Conservation (phyloP, 805 yeast genomes). For the Starmerella scarabaei region DNA sequence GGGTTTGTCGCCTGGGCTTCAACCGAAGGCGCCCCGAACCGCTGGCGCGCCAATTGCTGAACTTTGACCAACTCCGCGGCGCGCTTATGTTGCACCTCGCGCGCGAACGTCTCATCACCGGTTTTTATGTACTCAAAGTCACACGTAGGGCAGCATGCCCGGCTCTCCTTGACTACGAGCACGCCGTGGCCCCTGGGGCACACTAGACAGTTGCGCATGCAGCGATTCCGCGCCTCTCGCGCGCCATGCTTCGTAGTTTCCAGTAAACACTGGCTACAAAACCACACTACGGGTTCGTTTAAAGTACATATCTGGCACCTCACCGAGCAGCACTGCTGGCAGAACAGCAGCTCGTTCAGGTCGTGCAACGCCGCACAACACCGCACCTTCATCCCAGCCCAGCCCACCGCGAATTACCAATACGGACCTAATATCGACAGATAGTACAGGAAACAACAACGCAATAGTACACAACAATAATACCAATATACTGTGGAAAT, state of each 20-base stretch:
- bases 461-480: not conserved
- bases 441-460: not conserved
- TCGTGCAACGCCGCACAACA: not conserved
- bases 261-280: conserved; percentile 29
- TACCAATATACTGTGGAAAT: not conserved
- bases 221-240: conserved; percentile 19
- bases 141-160: conserved; percentile 20
- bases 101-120: not conserved
- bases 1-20: not conserved
- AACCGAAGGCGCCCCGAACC: not conserved
- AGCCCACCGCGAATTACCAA: not conserved
- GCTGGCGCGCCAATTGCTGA: not conserved
- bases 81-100: not conserved
- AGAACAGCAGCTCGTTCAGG: conserved; percentile 22
- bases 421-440: not conserved
- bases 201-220: conserved; percentile 27
- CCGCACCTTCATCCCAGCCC: not conserved
- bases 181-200: conserved; percentile 27
- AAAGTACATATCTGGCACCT: conserved; percentile 29
- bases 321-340: conserved; percentile 27
- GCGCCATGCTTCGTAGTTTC: conserved; percentile 25
- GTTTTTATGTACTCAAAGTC: conserved; percentile 11
- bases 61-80: not conserved
- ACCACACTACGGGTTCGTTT: conserved; percentile 26
- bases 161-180: conserved; percentile 6